These are phyloP conservation scores for Penicillium sp. DNA, from an alignment of 2,329 filamentous ascomycete genomes.

Conservation along the genomic window DNA sequence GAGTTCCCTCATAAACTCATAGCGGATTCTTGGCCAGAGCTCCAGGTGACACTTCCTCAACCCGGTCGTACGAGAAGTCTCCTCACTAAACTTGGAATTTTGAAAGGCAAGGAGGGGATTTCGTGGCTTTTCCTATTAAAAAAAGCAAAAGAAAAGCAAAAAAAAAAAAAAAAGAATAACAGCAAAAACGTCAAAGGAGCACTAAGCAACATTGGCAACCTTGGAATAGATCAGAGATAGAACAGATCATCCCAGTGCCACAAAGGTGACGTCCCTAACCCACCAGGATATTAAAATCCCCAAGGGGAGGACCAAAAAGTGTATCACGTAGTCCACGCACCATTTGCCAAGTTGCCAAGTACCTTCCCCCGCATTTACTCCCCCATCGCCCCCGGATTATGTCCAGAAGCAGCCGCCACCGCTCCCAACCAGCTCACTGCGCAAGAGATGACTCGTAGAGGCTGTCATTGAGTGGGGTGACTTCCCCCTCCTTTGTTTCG, in stretches of 20 bases:
- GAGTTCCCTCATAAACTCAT: neutral
- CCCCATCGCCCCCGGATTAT: slow-evolving; percentile 5
- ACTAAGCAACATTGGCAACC: neutral
- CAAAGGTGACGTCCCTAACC: neutral
- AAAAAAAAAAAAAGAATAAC: no score
- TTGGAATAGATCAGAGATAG: neutral
- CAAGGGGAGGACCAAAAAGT: neutral
- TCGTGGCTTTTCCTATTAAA: neutral
- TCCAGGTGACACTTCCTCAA: neutral
- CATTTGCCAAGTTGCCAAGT: slow-evolving; percentile 9
- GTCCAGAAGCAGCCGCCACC: neutral
- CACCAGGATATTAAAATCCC: no score
- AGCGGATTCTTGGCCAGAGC: neutral
- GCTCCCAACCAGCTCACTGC: neutral
- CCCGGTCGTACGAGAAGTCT: neutral
- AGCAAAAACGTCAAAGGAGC: no score
- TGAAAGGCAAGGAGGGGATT: neutral
- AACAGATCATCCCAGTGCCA: neutral
- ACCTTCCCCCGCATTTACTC: slow-evolving; percentile 3
- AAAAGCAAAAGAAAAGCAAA: no score
- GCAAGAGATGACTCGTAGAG: neutral
- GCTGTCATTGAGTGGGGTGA: neutral
- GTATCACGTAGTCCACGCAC: neutral
- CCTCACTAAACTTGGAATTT: neutral
- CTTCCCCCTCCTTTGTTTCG: slow-evolving; percentile 7